Conservation (phyloP, 352 stramenopile species). For the Phytophthora brassicae region DNA sequence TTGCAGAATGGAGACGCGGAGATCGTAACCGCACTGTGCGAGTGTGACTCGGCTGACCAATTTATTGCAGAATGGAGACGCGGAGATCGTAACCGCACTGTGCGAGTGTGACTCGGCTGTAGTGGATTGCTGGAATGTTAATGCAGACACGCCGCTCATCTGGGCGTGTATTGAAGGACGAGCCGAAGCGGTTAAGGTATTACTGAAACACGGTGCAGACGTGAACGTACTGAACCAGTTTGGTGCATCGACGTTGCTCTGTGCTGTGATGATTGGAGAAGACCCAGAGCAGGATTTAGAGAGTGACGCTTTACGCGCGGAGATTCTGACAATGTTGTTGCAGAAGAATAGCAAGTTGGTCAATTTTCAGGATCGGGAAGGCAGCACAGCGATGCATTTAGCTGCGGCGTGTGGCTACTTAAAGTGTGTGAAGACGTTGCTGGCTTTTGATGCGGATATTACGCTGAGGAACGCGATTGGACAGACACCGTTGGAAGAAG, state of each 20-base stretch:
- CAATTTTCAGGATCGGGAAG: constrained; percentile 83
- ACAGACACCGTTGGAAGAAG: constrained; percentile 81
- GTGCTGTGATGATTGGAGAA: constrained; percentile 78
- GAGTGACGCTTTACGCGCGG: constrained; percentile 46
- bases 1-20: constrained; percentile 60
- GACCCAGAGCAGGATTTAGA: constrained; percentile 55
- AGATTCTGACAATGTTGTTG: constrained; percentile 67
- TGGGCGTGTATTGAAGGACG: constrained; percentile 85
- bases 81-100: constrained; percentile 66
- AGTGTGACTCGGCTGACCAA: constrained; percentile 43
- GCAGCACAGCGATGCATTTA: constrained; percentile 84
- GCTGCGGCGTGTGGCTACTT: constrained; percentile 74
- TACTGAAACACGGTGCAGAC: constrained; percentile 62
- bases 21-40: constrained; percentile 73
- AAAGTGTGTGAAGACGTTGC: constrained; percentile 66
- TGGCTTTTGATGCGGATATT: constrained; percentile 67
- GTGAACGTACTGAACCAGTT: constrained; percentile 74
- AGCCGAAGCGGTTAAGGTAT: constrained; percentile 60
- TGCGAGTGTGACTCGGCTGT: constrained; percentile 56
- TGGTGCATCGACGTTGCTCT: constrained; percentile 71
- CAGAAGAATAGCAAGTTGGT: constrained; percentile 64
- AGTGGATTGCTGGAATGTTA: constrained; percentile 73
- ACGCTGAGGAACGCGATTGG: constrained; percentile 78
- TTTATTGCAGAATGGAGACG: constrained; percentile 54
- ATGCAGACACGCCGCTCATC: constrained; percentile 76